These are phyloP conservation scores for Chara braunii DNA, from an alignment of 139 green algal species.

Conservation along the genomic window DNA sequence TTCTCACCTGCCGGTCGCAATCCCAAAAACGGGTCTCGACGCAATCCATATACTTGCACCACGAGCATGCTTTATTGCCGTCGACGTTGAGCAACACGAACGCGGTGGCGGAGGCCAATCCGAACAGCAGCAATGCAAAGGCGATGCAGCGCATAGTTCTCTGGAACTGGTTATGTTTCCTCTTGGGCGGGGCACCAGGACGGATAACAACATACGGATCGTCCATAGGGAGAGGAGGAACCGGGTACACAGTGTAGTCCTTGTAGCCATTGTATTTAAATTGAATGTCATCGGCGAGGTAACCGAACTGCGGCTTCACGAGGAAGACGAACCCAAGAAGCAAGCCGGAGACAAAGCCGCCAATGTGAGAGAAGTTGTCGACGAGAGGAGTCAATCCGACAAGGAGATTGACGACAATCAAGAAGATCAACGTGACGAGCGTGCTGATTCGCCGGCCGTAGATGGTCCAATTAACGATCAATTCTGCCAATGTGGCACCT, in stretches of 20 bases:
- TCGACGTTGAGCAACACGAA: conserved; percentile 12
- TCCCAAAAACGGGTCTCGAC: conserved; percentile 18
- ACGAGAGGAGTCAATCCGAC: conserved; percentile 20
- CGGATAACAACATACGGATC: too few relatives aligned
- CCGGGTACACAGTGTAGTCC: not conserved
- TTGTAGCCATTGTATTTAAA: too few relatives aligned
- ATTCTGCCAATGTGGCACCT: conserved; percentile 11
- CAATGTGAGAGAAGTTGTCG: not conserved
- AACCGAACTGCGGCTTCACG: conserved; percentile 1
- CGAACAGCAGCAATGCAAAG: too few relatives aligned
- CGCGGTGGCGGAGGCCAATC: not conserved
- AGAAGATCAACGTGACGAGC: conserved; percentile 9
- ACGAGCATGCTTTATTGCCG: conserved; percentile 19
- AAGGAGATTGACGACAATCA: conserved; percentile 33
- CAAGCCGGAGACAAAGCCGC: not conserved
- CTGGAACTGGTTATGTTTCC: too few relatives aligned
- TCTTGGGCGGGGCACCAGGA: too few relatives aligned
- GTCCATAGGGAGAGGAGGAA: not conserved
- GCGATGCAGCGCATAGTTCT: too few relatives aligned
- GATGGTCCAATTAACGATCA: conserved; percentile 32
- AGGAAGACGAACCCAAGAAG: not conserved
- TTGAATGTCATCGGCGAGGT: too few relatives aligned
- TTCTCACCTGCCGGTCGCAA: conserved; percentile 2
- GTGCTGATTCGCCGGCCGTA: conserved; percentile 14
- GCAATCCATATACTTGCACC: conserved; percentile 27